Evolutionary conservation across 108 stramenopile genomes (phyloP).

Genomic region (Pseudonitzschia pungens): DNA sequence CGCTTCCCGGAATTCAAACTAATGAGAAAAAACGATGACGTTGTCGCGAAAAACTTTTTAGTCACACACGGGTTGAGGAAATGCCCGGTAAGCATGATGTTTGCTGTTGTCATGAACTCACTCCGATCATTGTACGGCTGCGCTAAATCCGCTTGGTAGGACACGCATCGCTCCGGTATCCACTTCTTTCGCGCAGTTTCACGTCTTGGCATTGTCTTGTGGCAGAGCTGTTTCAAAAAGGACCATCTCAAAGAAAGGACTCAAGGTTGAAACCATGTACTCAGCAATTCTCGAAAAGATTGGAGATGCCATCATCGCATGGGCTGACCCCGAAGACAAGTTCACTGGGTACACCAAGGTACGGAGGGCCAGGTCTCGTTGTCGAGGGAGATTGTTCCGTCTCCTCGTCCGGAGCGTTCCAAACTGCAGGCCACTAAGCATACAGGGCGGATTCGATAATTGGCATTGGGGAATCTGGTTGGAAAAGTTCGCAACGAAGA

Average conservation of each 20-base stretch:
- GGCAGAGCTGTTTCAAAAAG: too few species aligned
- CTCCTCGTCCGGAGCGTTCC: background rate
- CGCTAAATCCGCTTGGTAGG: too few species aligned
- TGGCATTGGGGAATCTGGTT: background rate
- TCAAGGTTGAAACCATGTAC: slow-evolving; percentile 45
- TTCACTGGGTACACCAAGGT: slow-evolving; percentile 59
- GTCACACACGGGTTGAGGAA: background rate
- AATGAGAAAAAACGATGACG: background rate
- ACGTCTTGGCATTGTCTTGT: background rate
- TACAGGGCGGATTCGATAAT: background rate
- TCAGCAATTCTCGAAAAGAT: slow-evolving; percentile 53
- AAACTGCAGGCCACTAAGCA: background rate
- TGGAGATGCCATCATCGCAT: slow-evolving; percentile 72
- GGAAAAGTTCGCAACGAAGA: background rate
- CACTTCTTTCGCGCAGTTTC: background rate
- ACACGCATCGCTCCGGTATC: too few species aligned
- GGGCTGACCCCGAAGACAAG: slow-evolving; percentile 69
- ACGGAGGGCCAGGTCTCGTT: slow-evolving; percentile 10
- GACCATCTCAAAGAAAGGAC: background rate
- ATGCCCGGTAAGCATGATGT: background rate
- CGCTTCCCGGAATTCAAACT: too few species aligned
- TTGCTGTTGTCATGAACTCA: background rate
- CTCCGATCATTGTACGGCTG: too few species aligned
- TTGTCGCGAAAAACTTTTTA: background rate
- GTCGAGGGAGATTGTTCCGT: background rate